phyloP scores from a whole-genome alignment of 768 basidiomycete species.

The Suillus occidentalis region DNA sequence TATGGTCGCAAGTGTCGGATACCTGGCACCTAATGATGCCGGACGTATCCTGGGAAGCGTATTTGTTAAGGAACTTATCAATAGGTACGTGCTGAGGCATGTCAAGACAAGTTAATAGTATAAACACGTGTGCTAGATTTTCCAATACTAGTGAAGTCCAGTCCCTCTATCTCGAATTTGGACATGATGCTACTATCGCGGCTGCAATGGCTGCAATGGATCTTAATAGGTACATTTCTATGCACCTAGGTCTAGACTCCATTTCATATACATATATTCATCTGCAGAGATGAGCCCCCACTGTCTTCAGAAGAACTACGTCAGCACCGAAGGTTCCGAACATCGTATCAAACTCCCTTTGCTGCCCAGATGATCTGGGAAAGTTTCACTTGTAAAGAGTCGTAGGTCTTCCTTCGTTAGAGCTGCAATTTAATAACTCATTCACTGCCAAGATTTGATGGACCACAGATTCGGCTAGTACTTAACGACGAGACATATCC shows the following conservation, averaged over 20 bases:
- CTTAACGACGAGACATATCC: constrained; percentile 38
- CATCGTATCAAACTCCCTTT: constrained; percentile 37
- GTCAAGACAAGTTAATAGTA: not conserved
- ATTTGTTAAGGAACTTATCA: constrained; percentile 39
- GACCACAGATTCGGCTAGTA: constrained; percentile 35
- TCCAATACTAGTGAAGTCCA: constrained; percentile 35
- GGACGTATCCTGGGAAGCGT: constrained; percentile 40
- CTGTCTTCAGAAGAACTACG: constrained; percentile 29
- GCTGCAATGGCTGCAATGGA: constrained; percentile 39
- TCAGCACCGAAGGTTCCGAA: constrained; percentile 28
- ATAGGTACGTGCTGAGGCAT: constrained; percentile 28
- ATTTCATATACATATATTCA: not conserved
- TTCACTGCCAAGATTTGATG: constrained; percentile 15
- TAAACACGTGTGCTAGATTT: constrained; percentile 23
- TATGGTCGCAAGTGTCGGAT: constrained; percentile 39
- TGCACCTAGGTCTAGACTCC: not conserved
- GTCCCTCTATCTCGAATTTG: constrained; percentile 41
- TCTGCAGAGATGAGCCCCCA: constrained; percentile 26
- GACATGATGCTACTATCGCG: constrained; percentile 43
- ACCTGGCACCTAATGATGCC: constrained; percentile 29
- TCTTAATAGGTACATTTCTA: constrained; percentile 31
- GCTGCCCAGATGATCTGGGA: constrained; percentile 40
- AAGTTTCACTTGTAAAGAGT: constrained; percentile 32
- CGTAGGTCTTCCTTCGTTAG: constrained; percentile 13
- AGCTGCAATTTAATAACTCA: not conserved